Conservation (phyloP, 2,329 filamentous ascomycete genomes). For the Trichophyton simii region DNA sequence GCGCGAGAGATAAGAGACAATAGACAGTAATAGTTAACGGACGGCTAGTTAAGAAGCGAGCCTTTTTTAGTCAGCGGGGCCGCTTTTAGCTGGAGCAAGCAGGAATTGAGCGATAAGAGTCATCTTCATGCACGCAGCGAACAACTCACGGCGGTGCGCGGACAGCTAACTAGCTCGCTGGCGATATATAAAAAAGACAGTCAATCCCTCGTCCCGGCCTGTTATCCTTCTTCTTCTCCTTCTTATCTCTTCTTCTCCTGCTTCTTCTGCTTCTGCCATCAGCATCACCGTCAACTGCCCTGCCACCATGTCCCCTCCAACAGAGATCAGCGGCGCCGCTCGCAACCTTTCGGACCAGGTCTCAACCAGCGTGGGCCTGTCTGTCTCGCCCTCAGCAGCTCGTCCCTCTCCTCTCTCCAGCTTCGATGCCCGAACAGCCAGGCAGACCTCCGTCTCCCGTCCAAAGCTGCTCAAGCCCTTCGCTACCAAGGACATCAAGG, state of each 20-base stretch:
- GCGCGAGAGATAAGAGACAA: background rate
- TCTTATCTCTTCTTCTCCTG: slow-evolving; percentile 3
- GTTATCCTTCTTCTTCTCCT: slow-evolving; percentile 6
- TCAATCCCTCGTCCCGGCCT: background rate
- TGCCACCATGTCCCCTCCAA: slow-evolving; percentile 22
- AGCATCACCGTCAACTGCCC: background rate
- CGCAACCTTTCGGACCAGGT: slow-evolving; percentile 27
- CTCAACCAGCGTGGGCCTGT: slow-evolving; percentile 53
- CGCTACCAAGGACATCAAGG: slow-evolving; percentile 90
- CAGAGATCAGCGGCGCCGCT: slow-evolving; percentile 22
- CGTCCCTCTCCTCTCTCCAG: slow-evolving; percentile 63
- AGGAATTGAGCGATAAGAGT: background rate
- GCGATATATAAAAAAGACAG: too few relatives aligned
- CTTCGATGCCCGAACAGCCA: slow-evolving; percentile 16
- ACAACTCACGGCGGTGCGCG: background rate
- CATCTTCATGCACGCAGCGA: background rate
- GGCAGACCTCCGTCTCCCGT: slow-evolving; percentile 12
- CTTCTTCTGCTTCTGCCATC: slow-evolving; percentile 1
- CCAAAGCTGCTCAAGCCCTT: slow-evolving; percentile 84
- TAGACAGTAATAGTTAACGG: background rate
- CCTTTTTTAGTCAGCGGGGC: background rate
- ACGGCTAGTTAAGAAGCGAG: background rate
- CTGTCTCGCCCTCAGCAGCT: slow-evolving; percentile 59
- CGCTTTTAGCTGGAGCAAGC: background rate
- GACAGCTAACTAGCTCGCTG: background rate